Evolutionary conservation across 352 stramenopile species (phyloP).

Genomic region (Phytopythium chamaehyphon): DNA sequence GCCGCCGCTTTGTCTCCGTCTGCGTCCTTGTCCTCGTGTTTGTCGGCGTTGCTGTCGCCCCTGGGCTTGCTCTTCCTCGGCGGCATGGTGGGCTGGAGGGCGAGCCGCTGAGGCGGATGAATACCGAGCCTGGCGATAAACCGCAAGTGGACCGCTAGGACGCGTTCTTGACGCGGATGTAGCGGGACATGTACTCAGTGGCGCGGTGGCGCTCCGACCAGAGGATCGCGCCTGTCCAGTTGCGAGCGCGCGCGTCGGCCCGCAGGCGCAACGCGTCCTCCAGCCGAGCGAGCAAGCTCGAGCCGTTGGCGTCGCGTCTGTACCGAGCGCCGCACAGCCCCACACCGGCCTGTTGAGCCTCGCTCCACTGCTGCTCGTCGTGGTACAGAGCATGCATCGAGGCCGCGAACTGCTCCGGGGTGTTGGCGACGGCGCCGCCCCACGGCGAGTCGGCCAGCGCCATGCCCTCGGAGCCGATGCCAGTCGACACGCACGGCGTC

Average conservation of each 20-base stretch:
- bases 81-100: too few species aligned
- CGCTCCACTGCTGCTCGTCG: slow-evolving; percentile 31
- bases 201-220: slow-evolving; percentile 81
- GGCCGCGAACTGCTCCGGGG: slow-evolving; percentile 31
- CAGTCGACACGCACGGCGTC: slow-evolving; percentile 88
- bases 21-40: neutral
- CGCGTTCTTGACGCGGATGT: slow-evolving; percentile 71
- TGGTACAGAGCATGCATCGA: slow-evolving; percentile 46
- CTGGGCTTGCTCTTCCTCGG: too few species aligned
- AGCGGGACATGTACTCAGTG: slow-evolving; percentile 84
- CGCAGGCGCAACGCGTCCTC: slow-evolving; percentile 34
- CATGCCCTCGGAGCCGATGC: slow-evolving; percentile 89
- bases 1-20: too few species aligned
- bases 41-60: too few species aligned
- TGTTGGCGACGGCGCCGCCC: slow-evolving; percentile 52
- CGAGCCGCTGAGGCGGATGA: too few species aligned
- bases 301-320: slow-evolving; percentile 37
- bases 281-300: slow-evolving; percentile 45
- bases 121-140: too few species aligned
- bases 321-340: slow-evolving; percentile 38
- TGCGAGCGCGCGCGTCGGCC: slow-evolving; percentile 19
- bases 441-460: slow-evolving; percentile 18
- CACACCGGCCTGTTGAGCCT: slow-evolving; percentile 23
- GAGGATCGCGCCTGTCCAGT: slow-evolving; percentile 78
- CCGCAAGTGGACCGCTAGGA: neutral